Base-by-base conservation (phyloP, 2,329 filamentous ascomycete genomes). In the Apiospora sp. region DNA sequence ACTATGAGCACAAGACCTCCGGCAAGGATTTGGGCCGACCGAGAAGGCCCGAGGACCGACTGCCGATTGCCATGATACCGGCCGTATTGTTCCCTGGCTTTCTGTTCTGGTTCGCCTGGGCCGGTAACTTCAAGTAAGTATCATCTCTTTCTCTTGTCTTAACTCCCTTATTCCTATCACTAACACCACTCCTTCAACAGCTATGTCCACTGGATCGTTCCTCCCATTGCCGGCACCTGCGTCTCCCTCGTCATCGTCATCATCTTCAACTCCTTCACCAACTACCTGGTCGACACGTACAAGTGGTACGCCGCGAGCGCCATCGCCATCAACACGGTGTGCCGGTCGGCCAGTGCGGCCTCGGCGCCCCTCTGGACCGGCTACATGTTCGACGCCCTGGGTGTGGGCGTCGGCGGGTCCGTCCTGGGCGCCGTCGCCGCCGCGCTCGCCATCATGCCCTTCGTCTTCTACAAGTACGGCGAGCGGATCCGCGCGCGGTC, bases 281-380 rank as follows among this genome's bases (percentile, higher is more conserved):
- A 87, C 75, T 90, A 90, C 72, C 82, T 90, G 12, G 86, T 88
- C 61, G 88, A 90, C 76, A 81, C 83, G 0, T 89, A 89, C 73
- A 85, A 88, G 58, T 81, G 85, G 73, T 89, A 91, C 75, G 89
- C 90, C 0, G 91, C 92, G 22, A 87, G 86, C 8, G 92, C 90
- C 3, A 87, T 92, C 12, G 91, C 92, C 0, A 90, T 91, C 1
- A 92, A 87, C 75, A 91, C 91, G 0, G 86, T 93, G 2, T 80
- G 90, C 13, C 83, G 91, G 2, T 86, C 84, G 0, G 81, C 90
- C 0, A 84, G 90, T 41, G 91, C 89, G 16, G 90, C 88, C 0
- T 83, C 89, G 2, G 83, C 92, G 0, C 91, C 91, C 0, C 82
- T 93, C 5, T 87, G 87, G 58, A 91, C 88, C 0, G 80, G 86